Evolutionary conservation across 108 stramenopile species (phyloP).

Genomic region (Conticribra guillardii): DNA sequence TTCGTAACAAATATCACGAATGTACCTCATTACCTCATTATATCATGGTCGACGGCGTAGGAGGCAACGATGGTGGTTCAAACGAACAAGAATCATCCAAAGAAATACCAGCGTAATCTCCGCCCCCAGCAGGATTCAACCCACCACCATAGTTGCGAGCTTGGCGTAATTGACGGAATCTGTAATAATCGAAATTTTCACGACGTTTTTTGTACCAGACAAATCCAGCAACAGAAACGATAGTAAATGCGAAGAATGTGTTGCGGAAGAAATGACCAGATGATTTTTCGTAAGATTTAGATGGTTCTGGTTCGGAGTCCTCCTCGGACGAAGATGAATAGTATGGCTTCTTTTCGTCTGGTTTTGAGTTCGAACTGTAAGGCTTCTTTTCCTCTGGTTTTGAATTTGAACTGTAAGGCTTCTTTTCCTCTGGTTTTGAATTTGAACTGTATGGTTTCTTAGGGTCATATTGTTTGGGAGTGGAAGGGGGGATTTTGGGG

Average conservation of each 20-base stretch:
- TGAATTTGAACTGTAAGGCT: conserved; percentile 47
- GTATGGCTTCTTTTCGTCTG: conserved; percentile 8
- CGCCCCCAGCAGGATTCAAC: conserved; percentile 48
- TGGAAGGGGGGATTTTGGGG: conserved; percentile 19
- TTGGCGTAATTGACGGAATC: conserved; percentile 66
- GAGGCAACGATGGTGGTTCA: conserved; percentile 83
- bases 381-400: no score
- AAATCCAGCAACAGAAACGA: conserved; percentile 59
- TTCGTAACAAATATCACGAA: no score
- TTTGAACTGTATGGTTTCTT: conserved; percentile 27
- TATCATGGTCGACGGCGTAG: conserved; percentile 61
- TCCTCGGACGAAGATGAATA: background rate
- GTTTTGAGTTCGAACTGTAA: conserved; percentile 40
- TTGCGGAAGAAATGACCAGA: conserved; percentile 59
- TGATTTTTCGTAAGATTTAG: conserved; percentile 52
- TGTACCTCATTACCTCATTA: conserved; percentile 2
- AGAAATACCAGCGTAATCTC: conserved; percentile 62
- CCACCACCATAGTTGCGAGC: conserved; percentile 41
- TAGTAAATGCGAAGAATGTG: conserved; percentile 49
- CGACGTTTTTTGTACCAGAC: conserved; percentile 59
- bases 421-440: conserved; percentile 32
- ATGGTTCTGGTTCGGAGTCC: background rate
- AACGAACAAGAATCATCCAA: conserved; percentile 75
- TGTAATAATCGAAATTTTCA: conserved; percentile 67
- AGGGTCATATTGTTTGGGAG: conserved; percentile 29